Base-by-base conservation (phyloP, 2,329 filamentous ascomycete species). In the Fusarium dlaminii region DNA sequence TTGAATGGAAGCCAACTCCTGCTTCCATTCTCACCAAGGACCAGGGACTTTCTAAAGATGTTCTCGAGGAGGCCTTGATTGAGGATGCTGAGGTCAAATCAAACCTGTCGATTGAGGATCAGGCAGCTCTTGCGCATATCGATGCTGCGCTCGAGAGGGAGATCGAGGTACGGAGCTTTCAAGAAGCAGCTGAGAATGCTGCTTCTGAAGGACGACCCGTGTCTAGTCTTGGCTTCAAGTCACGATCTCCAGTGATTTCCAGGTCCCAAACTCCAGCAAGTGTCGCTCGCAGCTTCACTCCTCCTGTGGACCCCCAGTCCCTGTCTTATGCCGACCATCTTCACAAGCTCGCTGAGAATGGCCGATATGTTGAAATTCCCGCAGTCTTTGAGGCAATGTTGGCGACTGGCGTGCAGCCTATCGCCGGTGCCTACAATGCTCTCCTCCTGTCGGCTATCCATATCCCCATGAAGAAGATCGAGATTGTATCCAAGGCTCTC, bases 381-480 rank as follows among this genome's bases (percentile, higher is more conserved):
- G 91, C 92, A 43, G 91, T 96, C 8, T 99, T 99, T 81, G 94
- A 98, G 87, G 90, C 92, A 34, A 94, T 98, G 91, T 88, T 98
- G 72, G 91, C 91, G 52, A 92, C 93, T 73, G 93, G 94, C 52
- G 89, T 97, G 70, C 91, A 91, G 79, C 96, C 96, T 40, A 93
- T 93, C 12, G 90, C 94, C 54, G 88, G 90, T 52, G 93, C 96
- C n/a, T 99, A 99, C 87, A 98, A 98, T 81, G 93, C 94, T 56
- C 88, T 99, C 49, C 86, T 99, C 48, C 88, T 92, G 77, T 94
- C 96, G 11, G 95, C 95, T 20, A 94, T 98, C 70, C 89, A 94
- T 76, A 89, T 98, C 24, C 94, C 95, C 13, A 87, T 88, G 30
- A 92, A 94, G 81, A 93, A 92, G 82, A 92, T 93, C 61, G 93